Conservation (phyloP, 2,329 filamentous ascomycete genomes). For the Ceratocystis cacaofunesta region DNA sequence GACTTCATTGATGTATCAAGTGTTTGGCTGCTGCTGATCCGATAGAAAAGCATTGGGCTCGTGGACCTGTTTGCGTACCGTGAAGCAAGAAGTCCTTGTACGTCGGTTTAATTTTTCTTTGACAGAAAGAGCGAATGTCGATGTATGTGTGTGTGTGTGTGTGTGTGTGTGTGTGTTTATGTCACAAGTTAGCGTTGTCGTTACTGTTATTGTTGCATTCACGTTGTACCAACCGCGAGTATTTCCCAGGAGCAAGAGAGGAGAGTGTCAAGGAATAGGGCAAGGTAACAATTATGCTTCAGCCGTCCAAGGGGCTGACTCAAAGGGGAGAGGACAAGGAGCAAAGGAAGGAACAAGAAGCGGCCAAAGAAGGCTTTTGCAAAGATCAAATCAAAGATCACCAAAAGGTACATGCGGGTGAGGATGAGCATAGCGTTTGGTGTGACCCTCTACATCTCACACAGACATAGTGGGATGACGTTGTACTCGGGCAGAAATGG, state of each 20-base stretch:
- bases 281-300: background rate
- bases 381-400: background rate
- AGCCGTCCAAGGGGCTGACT: background rate
- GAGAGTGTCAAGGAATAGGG: background rate
- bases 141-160: background rate
- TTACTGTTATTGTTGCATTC: background rate
- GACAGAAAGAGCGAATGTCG: background rate
- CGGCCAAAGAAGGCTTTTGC: background rate
- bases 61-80: background rate
- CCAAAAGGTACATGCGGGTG: background rate
- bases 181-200: background rate
- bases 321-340: background rate
- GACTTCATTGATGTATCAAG: background rate
- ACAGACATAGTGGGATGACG: background rate
- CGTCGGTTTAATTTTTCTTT: background rate
- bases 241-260: background rate
- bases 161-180: background rate
- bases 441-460: background rate
- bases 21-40: background rate
- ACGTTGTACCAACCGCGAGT: background rate
- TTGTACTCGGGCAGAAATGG: background rate
- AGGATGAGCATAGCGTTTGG: background rate
- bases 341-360: background rate
- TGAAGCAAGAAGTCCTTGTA: background rate
- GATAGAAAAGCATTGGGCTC: background rate